These are phyloP conservation scores for Penicillium glabrum DNA, from an alignment of 2,329 filamentous ascomycete genomes.

Conservation along the genomic window DNA sequence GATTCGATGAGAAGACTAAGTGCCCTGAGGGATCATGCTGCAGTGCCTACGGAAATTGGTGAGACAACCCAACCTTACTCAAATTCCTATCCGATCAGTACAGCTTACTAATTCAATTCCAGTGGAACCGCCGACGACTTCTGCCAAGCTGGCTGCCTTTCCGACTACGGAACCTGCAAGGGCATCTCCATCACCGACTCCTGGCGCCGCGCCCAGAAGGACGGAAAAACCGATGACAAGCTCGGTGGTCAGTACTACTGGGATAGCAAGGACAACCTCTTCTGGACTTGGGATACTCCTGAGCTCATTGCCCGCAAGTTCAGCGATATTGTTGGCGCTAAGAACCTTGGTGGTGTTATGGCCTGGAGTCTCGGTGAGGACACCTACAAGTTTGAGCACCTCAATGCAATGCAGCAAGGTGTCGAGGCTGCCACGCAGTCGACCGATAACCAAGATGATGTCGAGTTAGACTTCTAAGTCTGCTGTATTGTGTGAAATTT, in stretches of 20 bases:
- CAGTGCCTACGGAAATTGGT: constrained; percentile 40
- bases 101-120: background rate
- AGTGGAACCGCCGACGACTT: constrained; percentile 34
- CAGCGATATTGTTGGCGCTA: constrained; percentile 55
- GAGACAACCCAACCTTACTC: background rate
- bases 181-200: constrained; percentile 56
- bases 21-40: constrained; percentile 36
- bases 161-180: constrained; percentile 42
- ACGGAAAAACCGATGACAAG: constrained; percentile 57
- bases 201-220: constrained; percentile 55
- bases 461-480: background rate
- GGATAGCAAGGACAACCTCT: constrained; percentile 59
- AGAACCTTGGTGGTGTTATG: constrained; percentile 68
- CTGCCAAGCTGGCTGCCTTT: constrained; percentile 36
- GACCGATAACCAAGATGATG: background rate
- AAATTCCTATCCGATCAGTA: no score
- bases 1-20: constrained; percentile 26
- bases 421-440: constrained; percentile 7
- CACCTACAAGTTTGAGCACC: constrained; percentile 43
- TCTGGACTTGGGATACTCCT: constrained; percentile 74
- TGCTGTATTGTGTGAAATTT: no score
- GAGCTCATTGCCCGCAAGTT: constrained; percentile 64
- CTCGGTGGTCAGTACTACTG: constrained; percentile 69
- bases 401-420: constrained; percentile 44
- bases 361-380: constrained; percentile 76